Conservation (phyloP, 768 basidiomycete species). For the Tubosaeta sp. region DNA sequence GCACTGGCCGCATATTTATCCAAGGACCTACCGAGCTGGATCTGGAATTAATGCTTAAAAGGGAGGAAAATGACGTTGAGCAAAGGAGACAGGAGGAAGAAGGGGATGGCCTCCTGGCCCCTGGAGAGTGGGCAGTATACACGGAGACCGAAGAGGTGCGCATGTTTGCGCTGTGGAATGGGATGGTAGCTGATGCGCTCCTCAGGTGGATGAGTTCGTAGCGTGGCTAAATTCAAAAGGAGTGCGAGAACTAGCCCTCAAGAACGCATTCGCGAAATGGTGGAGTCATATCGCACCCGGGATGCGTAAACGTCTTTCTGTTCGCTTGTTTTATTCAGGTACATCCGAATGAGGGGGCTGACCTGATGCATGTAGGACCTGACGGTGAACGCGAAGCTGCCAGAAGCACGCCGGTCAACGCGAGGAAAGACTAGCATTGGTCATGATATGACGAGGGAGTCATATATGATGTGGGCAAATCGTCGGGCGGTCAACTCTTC, state of each 20-base stretch:
- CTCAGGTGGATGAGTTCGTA: constrained; percentile 75
- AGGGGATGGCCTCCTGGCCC: constrained; percentile 66
- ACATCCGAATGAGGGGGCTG: constrained; percentile 5
- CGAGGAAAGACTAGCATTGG: constrained; percentile 57
- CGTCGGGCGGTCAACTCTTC: constrained; percentile 55
- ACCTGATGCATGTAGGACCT: constrained; percentile 49
- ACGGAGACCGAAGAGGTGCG: constrained; percentile 81
- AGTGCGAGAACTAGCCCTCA: constrained; percentile 78
- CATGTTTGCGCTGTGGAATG: not conserved
- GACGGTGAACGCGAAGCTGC: constrained; percentile 61
- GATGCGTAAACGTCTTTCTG: constrained; percentile 68
- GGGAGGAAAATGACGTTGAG: constrained; percentile 50
- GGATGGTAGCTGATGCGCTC: constrained; percentile 7
- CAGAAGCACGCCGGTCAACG: constrained; percentile 77
- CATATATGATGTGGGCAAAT: constrained; percentile 88
- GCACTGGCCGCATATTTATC: constrained; percentile 85
- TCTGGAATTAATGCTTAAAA: constrained; percentile 59
- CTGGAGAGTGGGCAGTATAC: constrained; percentile 90
- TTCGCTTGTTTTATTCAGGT: constrained; percentile 37
- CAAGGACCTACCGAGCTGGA: constrained; percentile 91
- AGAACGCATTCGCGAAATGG: constrained; percentile 75
- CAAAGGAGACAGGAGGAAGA: constrained; percentile 72
- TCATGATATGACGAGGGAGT: constrained; percentile 67
- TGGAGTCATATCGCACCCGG: constrained; percentile 80
- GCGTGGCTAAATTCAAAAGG: constrained; percentile 93